Percentiles rank a stretch among this genome's conserved stretches.
phyloP scores from a whole-genome alignment of 306 rosid genomes.

The Cucurbita ficifolia region DNA sequence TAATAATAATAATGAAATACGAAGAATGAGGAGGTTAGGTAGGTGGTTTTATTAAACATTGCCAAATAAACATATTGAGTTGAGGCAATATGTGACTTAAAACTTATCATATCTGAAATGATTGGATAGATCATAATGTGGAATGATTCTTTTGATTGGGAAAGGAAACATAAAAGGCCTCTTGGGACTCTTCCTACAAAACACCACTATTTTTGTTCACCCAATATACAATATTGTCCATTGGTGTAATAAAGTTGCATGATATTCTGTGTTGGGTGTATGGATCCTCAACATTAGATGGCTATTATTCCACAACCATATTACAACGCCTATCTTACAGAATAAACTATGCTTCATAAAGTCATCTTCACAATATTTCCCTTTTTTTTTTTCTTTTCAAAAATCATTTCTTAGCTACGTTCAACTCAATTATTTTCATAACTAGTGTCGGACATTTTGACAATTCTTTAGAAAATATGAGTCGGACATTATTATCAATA shows the following conservation, averaged over 20 bases:
- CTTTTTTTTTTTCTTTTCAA: no score
- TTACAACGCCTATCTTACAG: not conserved
- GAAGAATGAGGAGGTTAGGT: not conserved
- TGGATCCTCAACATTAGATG: slow-evolving; percentile 7
- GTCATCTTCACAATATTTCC: not conserved
- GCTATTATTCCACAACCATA: not conserved
- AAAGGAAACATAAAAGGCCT: not conserved
- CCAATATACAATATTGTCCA: not conserved
- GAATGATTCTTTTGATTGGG: not conserved
- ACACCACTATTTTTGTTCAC: slow-evolving; percentile 9
- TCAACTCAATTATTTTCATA: no score
- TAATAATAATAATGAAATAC: no score
- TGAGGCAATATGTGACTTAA: slow-evolving; percentile 16
- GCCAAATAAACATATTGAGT: not conserved
- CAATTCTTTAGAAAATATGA: no score
- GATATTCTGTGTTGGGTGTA: not conserved
- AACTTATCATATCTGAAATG: slow-evolving; percentile 11
- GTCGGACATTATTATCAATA: no score
- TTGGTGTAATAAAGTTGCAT: not conserved
- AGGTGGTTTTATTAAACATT: not conserved
- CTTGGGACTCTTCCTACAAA: slow-evolving; percentile 2
- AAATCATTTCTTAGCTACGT: no score
- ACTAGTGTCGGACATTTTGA: no score
- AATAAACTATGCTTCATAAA: not conserved
- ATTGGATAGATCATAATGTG: slow-evolving; percentile 1